Evolutionary conservation across 148 eudicot species (phyloP).

Genomic region (Camellia lanceoleosa): DNA sequence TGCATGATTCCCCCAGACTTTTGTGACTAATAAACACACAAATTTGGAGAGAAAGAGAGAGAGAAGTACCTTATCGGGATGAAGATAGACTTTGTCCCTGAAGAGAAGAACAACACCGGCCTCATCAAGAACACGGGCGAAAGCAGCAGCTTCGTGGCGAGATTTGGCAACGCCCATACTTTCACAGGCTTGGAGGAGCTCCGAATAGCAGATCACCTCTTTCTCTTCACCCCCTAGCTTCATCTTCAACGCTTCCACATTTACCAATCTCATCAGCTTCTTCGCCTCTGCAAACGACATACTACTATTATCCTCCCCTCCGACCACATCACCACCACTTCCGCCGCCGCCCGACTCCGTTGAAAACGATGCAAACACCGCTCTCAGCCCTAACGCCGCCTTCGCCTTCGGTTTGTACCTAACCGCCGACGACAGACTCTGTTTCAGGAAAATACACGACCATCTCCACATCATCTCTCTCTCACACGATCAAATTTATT

Average conservation of each 20-base stretch:
- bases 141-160: slow-evolving; percentile 53
- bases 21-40: not conserved
- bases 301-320: slow-evolving; percentile 11
- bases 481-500: not conserved
- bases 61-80: slow-evolving; percentile 73
- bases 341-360: not conserved
- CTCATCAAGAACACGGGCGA: slow-evolving; percentile 72
- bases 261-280: slow-evolving; percentile 76
- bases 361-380: not conserved
- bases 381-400: slow-evolving; percentile 15
- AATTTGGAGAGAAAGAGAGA: not conserved
- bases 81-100: slow-evolving; percentile 80
- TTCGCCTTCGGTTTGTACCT: not conserved
- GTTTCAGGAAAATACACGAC: slow-evolving; percentile 14
- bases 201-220: slow-evolving; percentile 63
- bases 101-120: slow-evolving; percentile 85
- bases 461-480: slow-evolving; percentile 30
- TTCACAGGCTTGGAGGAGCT: slow-evolving; percentile 60
- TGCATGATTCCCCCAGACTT: no score
- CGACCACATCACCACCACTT: not conserved
- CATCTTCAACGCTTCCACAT: slow-evolving; percentile 69
- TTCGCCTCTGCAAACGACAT: slow-evolving; percentile 63
- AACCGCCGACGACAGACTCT: slow-evolving; percentile 6
- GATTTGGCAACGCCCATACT: slow-evolving; percentile 68
- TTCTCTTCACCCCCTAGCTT: slow-evolving; percentile 62